Base-by-base conservation (phyloP, 2,329 filamentous ascomycete genomes). In the Aspergillus neoniger region DNA sequence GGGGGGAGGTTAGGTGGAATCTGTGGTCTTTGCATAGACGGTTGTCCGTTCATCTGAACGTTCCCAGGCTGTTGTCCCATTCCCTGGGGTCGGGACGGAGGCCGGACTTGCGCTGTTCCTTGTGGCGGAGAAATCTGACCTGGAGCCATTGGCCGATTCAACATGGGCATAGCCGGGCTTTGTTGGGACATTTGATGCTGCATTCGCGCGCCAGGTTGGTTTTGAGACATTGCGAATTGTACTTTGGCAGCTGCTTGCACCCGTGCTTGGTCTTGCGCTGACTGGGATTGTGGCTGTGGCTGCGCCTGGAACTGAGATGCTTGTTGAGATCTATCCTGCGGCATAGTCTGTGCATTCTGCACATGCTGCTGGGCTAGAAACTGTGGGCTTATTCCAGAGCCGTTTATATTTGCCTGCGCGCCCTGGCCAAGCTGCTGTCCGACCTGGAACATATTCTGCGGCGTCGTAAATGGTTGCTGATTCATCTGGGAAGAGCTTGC, bases 401-500 rank as follows among this genome's bases (percentile, higher is more conserved):
- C 69, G 63, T 70, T 76, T 65, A 76, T 70, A 65, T 74, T 73
- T 58, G 68, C 61, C 68, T 78, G 73, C 43, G 69, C 68, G 44
- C 70, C 73, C 63, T 78, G 79, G 10, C 73, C 72, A 48, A 77
- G 72, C 63, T 78, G 79, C 56, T 81, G 77, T 17, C 70, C 66
- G 25, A 73, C 67, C 54, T 72, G 70, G 41, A 79, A 73, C 70
- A 79, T 74, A 63, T 79, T 77, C 60, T 77, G 75, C 55, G 77
- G 75, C 5, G 73, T 73, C 36, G 76, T 67, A 61, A 78, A 77
- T n/a, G 74, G 74, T 19, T 71, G 69, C 49, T 77, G 76, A 48
- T 75, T 73, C 65, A 80, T 82, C 62, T 80, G 79, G 55, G 83
- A 83, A 67, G 83, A 85, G 72, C 85, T 88, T 6, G 85, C 86